Conservation (phyloP, 352 stramenopile genomes). For the Albugo candida region DNA sequence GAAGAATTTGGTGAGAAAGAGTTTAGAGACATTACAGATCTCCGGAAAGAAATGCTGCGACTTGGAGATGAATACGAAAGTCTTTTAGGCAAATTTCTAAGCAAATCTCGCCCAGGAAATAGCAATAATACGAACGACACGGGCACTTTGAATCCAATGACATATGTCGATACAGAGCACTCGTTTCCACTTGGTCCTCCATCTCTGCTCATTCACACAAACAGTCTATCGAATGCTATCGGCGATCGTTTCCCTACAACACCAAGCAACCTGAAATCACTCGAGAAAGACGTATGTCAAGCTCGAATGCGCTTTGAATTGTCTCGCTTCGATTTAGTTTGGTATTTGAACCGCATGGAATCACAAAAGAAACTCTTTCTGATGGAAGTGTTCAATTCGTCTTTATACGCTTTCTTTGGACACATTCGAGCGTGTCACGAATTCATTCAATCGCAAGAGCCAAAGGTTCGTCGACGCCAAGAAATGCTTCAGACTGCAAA, state of each 20-base stretch:
- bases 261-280: constrained; percentile 8
- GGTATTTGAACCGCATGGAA: constrained; percentile 65
- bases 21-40: constrained; percentile 42
- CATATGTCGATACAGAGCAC: neutral
- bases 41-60: constrained; percentile 40
- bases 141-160: too few species aligned
- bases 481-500: constrained; percentile 40
- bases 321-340: constrained; percentile 66
- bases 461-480: constrained; percentile 38
- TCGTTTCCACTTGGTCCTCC: neutral
- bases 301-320: constrained; percentile 54
- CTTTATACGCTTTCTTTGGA: constrained; percentile 51
- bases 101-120: constrained; percentile 21
- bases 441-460: constrained; percentile 57
- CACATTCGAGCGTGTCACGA: constrained; percentile 72
- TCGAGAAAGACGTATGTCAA: constrained; percentile 48
- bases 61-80: constrained; percentile 68
- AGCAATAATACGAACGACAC: neutral
- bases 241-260: neutral
- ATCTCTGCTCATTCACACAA: constrained; percentile 1
- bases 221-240: neutral
- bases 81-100: constrained; percentile 55
- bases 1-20: constrained; percentile 52
- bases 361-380: constrained; percentile 73
- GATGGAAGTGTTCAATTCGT: constrained; percentile 72